A percentile compares a stretch with the other conserved stretches of the same genome.
These are phyloP conservation scores for Blastobotrys buckinghamii DNA, from an alignment of 1,139 yeast species.

Conservation along the genomic window DNA sequence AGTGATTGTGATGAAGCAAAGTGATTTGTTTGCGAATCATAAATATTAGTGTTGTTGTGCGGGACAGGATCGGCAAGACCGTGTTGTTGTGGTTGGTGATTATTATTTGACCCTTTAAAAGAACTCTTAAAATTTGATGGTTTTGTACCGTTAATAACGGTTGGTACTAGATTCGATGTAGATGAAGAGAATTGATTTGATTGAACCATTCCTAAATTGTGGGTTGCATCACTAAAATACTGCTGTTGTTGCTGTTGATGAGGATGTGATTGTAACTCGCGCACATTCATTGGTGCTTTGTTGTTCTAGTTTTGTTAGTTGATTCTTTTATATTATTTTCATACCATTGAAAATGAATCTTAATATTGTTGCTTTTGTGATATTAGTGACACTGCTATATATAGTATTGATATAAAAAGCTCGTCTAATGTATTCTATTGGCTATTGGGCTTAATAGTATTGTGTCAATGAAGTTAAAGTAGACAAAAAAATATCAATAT, in stretches of 20 bases:
- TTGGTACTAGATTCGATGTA: not conserved
- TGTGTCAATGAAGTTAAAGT: too few relatives aligned
- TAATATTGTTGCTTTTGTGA: too few relatives aligned
- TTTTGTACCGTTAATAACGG: not conserved
- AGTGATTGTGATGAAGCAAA: not conserved
- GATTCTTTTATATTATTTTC: too few relatives aligned
- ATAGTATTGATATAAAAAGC: too few relatives aligned
- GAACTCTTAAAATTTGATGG: not conserved
- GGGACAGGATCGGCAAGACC: not conserved
- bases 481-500: too few relatives aligned
- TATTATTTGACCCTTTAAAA: too few relatives aligned
- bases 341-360: too few relatives aligned
- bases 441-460: too few relatives aligned
- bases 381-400: too few relatives aligned
- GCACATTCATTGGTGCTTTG: not conserved
- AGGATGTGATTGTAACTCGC: not conserved
- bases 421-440: too few relatives aligned
- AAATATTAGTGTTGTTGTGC: not conserved
- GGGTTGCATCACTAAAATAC: not conserved
- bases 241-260: not conserved
- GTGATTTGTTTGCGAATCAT: not conserved
- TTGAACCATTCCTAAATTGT: not conserved
- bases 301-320: not conserved
- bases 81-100: not conserved
- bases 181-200: not conserved